Evolutionary conservation across 257 asterid genomes (phyloP).

Genomic region (Primulina huaijiensis): DNA sequence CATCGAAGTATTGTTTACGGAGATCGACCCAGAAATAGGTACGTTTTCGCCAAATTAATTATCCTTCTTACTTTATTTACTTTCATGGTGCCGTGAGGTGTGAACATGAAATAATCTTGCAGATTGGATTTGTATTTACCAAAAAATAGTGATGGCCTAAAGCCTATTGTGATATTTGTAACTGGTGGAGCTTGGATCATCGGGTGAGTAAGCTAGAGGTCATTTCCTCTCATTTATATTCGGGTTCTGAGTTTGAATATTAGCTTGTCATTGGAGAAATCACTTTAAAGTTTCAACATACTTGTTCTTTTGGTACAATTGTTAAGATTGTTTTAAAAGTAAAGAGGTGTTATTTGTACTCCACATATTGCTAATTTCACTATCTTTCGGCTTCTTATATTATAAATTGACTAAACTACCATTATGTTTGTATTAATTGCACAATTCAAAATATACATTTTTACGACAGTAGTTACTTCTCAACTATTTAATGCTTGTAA

Average conservation of each 20-base stretch:
- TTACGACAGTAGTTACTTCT: neutral
- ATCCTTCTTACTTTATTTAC: slow-evolving; percentile 5
- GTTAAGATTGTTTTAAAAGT: no score
- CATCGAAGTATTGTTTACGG: slow-evolving; percentile 82
- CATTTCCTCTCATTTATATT: slow-evolving; percentile 8
- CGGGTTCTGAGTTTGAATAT: neutral
- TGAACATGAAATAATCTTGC: slow-evolving; percentile 24
- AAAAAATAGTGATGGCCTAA: slow-evolving; percentile 41
- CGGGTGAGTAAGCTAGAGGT: slow-evolving; percentile 56
- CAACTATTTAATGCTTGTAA: neutral
- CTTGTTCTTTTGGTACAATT: neutral
- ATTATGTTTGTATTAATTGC: neutral
- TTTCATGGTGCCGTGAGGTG: slow-evolving; percentile 6
- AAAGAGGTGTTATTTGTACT: neutral
- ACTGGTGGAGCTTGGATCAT: slow-evolving; percentile 99
- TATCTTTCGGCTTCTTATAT: neutral
- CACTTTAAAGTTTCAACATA: neutral
- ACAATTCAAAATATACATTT: no score
- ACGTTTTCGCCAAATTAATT: slow-evolving; percentile 1
- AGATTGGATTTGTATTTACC: slow-evolving; percentile 97
- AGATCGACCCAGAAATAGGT: slow-evolving; percentile 93
- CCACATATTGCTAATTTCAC: neutral
- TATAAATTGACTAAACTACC: no score
- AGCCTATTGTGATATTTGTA: slow-evolving; percentile 89
- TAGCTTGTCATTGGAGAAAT: neutral